These are phyloP conservation scores for Venturia pyrina DNA, from an alignment of 2,329 filamentous ascomycete genomes.

Conservation along the genomic window DNA sequence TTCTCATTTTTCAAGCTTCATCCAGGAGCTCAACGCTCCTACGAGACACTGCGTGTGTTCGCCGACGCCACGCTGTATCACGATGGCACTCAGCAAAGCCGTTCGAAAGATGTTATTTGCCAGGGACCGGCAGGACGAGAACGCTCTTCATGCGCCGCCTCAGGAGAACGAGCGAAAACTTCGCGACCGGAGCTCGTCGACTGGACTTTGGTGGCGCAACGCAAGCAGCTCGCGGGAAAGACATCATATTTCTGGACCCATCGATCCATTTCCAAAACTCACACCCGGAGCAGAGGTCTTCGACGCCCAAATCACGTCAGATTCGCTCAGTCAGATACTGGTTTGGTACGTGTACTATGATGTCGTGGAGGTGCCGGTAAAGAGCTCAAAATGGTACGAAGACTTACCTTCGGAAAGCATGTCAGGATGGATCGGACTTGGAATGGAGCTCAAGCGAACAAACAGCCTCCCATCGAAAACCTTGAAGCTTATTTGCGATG, in stretches of 20 bases:
- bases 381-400: background rate
- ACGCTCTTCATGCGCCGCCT: background rate
- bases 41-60: background rate
- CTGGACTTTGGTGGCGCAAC: background rate
- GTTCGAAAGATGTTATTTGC: background rate
- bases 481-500: background rate
- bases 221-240: background rate
- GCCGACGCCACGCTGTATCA: background rate
- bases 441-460: constrained; percentile 1
- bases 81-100: background rate
- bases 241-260: background rate
- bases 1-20: background rate
- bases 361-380: constrained; percentile 16
- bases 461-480: background rate
- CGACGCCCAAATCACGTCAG: constrained; percentile 15
- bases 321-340: constrained; percentile 18
- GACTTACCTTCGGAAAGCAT: constrained; percentile 2
- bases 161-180: background rate
- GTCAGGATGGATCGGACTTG: constrained; percentile 2
- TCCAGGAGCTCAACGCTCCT: background rate
- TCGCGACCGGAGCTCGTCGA: background rate
- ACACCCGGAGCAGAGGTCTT: constrained; percentile 14
- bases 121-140: background rate
- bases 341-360: constrained; percentile 20
- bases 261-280: background rate